Conservation (phyloP, 768 basidiomycete genomes). For the Naganishia vaughanmartiniae region DNA sequence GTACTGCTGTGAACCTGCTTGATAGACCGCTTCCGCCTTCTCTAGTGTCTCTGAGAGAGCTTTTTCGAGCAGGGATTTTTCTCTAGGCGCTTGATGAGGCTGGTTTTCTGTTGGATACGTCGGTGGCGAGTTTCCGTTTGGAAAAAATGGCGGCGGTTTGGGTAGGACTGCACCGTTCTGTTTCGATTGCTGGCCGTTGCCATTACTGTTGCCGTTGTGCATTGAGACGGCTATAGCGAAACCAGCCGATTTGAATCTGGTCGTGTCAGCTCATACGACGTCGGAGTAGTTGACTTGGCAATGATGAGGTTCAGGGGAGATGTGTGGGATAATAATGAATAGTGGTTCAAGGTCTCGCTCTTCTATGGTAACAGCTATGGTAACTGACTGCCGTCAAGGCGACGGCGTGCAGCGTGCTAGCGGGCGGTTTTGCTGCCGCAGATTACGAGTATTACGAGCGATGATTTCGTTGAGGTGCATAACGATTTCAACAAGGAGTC, state of each 20-base stretch:
- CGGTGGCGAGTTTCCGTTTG: neutral
- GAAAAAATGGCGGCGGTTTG: neutral
- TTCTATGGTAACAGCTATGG: too few relatives aligned
- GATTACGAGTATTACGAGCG: too few relatives aligned
- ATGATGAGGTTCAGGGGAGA: too few relatives aligned
- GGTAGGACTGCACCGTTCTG: neutral
- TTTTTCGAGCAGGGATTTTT: neutral
- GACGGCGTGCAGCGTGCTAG: too few relatives aligned
- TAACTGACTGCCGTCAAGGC: too few relatives aligned
- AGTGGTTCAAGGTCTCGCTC: too few relatives aligned
- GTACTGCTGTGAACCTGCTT: neutral
- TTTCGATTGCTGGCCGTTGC: neutral
- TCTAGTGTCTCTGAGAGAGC: neutral
- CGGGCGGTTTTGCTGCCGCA: too few relatives aligned
- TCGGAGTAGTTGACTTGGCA: too few relatives aligned
- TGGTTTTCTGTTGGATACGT: neutral
- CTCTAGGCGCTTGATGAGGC: too few relatives aligned
- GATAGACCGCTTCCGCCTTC: neutral
- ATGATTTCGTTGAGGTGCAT: too few relatives aligned
- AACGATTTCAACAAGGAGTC: too few relatives aligned
- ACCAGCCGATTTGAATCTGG: neutral
- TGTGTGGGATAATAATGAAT: too few relatives aligned
- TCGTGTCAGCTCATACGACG: neutral
- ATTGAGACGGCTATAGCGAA: neutral
- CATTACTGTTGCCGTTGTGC: neutral